A percentile compares a stretch with the other conserved stretches of the same genome.
phyloP scores from a whole-genome alignment of 2,329 filamentous ascomycete species.

The Aschersonia sp. region DNA sequence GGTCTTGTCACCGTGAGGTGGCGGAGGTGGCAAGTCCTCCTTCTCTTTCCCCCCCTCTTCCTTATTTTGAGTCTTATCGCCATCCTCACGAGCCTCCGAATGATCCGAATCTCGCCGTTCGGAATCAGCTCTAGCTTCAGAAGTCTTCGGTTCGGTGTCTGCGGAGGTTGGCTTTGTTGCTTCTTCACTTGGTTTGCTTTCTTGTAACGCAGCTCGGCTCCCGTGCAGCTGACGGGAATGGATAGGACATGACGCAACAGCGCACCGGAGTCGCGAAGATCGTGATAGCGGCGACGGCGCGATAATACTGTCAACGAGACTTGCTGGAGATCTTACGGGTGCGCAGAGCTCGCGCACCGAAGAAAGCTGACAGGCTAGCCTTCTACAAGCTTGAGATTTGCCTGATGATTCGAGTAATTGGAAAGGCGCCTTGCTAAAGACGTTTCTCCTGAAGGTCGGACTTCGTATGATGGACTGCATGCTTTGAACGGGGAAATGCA shows the following conservation, averaged over 20 bases:
- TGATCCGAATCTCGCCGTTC: slow-evolving; percentile 31
- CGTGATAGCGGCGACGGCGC: too few species aligned
- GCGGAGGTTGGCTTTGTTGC: slow-evolving; percentile 6
- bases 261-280: too few species aligned
- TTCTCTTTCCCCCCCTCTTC: slow-evolving; percentile 44
- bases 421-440: slow-evolving; percentile 25
- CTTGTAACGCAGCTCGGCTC: slow-evolving; percentile 14
- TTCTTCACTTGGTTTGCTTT: slow-evolving; percentile 18
- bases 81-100: slow-evolving; percentile 21
- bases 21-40: slow-evolving; percentile 65
- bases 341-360: slow-evolving; percentile 12
- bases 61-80: slow-evolving; percentile 31
- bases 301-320: too few species aligned
- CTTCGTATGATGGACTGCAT: slow-evolving; percentile 34
- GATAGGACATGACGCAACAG: too few species aligned
- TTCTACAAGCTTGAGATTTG: slow-evolving; percentile 32
- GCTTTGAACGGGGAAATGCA: slow-evolving; percentile 11
- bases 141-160: slow-evolving; percentile 19
- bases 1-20: slow-evolving; percentile 95
- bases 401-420: slow-evolving; percentile 20
- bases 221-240: too few species aligned
- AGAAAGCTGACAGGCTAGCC: slow-evolving; percentile 26
- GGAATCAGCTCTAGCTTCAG: slow-evolving; percentile 18
- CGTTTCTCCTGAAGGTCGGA: slow-evolving; percentile 24
- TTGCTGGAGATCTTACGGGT: too few species aligned